Percentiles rank a stretch among this genome's conserved stretches.
Conservation (phyloP, 352 stramenopile species). For the Globisporangium spinosum region DNA sequence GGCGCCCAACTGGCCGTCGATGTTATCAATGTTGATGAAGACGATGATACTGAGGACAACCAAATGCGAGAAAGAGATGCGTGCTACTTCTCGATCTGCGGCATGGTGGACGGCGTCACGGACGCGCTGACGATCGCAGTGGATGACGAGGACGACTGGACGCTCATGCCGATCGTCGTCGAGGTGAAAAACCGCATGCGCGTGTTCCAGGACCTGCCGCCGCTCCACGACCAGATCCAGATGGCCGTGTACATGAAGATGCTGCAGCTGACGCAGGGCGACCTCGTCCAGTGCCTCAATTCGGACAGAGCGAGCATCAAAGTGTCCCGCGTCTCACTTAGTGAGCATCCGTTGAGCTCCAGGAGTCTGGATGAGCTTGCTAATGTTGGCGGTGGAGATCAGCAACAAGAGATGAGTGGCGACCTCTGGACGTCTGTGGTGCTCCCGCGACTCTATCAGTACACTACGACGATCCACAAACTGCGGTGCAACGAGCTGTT, state of each 20-base stretch:
- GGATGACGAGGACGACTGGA: conserved; percentile 51
- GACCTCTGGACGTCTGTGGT: conserved; percentile 61
- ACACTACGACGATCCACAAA: conserved; percentile 41
- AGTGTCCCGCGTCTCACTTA: conserved; percentile 49
- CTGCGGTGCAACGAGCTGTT: conserved; percentile 48
- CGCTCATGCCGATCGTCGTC: conserved; percentile 53
- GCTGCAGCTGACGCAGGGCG: conserved; percentile 47
- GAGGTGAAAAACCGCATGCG: conserved; percentile 79
- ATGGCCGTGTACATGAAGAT: conserved; percentile 85
- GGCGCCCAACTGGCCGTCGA: neutral
- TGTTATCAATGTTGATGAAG: neutral
- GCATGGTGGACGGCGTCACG: conserved; percentile 75
- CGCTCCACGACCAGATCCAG: conserved; percentile 74
- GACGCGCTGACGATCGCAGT: conserved; percentile 50
- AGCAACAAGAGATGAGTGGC: neutral
- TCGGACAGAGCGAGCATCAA: conserved; percentile 40
- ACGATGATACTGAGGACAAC: conserved; percentile 7
- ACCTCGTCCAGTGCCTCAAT: conserved; percentile 73
- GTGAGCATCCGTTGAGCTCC: conserved; percentile 33
- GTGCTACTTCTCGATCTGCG: conserved; percentile 68
- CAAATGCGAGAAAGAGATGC: neutral
- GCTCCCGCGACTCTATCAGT: conserved; percentile 58
- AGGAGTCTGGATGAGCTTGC: neutral
- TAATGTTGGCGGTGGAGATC: neutral
- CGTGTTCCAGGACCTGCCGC: conserved; percentile 50